Conservation (phyloP, 805 yeast genomes). For the Myxozyma vanderwaltii region DNA sequence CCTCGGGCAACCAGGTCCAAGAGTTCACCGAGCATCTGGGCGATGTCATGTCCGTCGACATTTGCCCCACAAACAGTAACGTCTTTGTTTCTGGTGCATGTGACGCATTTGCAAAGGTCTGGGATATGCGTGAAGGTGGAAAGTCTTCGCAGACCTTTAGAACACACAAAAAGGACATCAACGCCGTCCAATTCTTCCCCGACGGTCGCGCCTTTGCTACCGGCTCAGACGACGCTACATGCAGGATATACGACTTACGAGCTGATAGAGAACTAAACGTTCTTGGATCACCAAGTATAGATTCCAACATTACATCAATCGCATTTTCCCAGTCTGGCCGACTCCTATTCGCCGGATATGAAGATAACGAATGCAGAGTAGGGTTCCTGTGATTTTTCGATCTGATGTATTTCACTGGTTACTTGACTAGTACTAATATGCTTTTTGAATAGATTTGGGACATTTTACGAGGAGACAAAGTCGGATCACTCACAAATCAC, state of each 20-base stretch:
- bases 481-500: conserved; percentile 70
- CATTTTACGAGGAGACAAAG: conserved; percentile 60
- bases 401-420: background rate
- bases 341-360: conserved; percentile 70
- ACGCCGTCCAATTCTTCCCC: conserved; percentile 62
- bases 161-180: conserved; percentile 66
- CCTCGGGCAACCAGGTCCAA: conserved; percentile 51
- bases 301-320: conserved; percentile 58
- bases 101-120: conserved; percentile 69
- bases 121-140: conserved; percentile 71
- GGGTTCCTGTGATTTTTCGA: background rate
- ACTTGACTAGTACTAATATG: no score
- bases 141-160: conserved; percentile 45
- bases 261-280: conserved; percentile 67
- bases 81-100: conserved; percentile 70
- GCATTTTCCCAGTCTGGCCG: conserved; percentile 78
- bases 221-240: conserved; percentile 78
- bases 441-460: conserved; percentile 69
- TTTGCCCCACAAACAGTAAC: conserved; percentile 62
- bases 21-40: conserved; percentile 48
- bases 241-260: conserved; percentile 72
- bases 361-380: conserved; percentile 63
- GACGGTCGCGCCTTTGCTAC: conserved; percentile 69
- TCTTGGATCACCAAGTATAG: conserved; percentile 41
- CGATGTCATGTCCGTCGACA: conserved; percentile 55